A percentile compares a stretch with the other conserved stretches of the same genome.
Conservation (phyloP, 805 yeast genomes). For the Candida nonsorbophila region DNA sequence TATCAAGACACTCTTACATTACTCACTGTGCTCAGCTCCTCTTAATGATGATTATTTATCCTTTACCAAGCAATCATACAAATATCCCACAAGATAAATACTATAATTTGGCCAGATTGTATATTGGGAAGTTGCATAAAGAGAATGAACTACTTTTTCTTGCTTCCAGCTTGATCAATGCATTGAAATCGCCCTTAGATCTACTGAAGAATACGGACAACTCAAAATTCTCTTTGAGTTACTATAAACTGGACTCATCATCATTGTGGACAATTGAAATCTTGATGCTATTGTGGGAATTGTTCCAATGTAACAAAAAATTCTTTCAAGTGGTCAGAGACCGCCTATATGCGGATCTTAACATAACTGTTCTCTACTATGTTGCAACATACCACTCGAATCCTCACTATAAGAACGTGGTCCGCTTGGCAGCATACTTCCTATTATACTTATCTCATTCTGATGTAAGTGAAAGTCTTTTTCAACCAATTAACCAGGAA, state of each 20-base stretch:
- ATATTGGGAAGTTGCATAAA: constrained; percentile 49
- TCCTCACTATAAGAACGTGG: constrained; percentile 34
- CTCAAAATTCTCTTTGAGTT: constrained; percentile 5
- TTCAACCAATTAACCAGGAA: constrained; percentile 39
- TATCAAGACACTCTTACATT: constrained; percentile 42
- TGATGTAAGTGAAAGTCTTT: constrained; percentile 27
- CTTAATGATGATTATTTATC: constrained; percentile 55
- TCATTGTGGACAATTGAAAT: constrained; percentile 52
- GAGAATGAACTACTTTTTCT: constrained; percentile 51
- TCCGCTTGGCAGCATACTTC: constrained; percentile 48
- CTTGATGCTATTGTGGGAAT: constrained; percentile 68
- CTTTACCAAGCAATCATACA: constrained; percentile 40
- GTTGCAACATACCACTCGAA: constrained; percentile 43
- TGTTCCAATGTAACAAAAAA: constrained; percentile 63
- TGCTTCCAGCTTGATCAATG: constrained; percentile 40
- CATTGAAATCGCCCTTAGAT: constrained; percentile 43
- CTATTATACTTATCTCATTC: constrained; percentile 46
- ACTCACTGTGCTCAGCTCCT: constrained; percentile 59
- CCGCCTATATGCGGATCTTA: constrained; percentile 47
- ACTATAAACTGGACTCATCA: constrained; percentile 12
- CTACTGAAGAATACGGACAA: constrained; percentile 9
- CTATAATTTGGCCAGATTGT: constrained; percentile 44
- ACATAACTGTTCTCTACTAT: constrained; percentile 52
- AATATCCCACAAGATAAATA: constrained; percentile 23
- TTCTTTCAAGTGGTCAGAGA: constrained; percentile 39